These are phyloP conservation scores for Pulveroboletus sp. DNA, from an alignment of 768 basidiomycete species.

Conservation along the genomic window DNA sequence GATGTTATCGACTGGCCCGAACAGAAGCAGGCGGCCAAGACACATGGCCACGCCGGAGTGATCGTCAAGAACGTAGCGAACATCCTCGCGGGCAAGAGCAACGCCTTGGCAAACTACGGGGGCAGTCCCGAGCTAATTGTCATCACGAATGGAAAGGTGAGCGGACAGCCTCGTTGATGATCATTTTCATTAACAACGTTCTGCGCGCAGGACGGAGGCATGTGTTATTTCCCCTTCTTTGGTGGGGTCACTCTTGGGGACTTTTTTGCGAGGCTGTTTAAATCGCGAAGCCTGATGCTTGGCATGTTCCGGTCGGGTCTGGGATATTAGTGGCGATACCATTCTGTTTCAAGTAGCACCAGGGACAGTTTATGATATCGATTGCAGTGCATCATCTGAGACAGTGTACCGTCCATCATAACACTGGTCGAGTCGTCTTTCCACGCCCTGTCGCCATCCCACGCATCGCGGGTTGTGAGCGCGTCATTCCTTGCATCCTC, in stretches of 20 bases:
- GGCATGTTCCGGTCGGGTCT: conserved; percentile 26
- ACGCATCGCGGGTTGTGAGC: conserved; percentile 10
- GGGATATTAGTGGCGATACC: conserved; percentile 22
- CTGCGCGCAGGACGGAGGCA: conserved; percentile 36
- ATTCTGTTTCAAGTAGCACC: conserved; percentile 16
- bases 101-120: conserved; percentile 40
- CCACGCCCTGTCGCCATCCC: conserved; percentile 11
- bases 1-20: conserved; percentile 63
- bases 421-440: conserved; percentile 4
- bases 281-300: conserved; percentile 34
- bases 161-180: conserved; percentile 6
- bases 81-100: conserved; percentile 36
- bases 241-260: conserved; percentile 45
- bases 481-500: conserved; percentile 10
- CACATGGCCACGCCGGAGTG: conserved; percentile 39
- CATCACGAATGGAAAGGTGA: conserved; percentile 51
- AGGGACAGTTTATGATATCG: too few species aligned
- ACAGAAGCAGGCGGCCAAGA: conserved; percentile 57
- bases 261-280: conserved; percentile 39
- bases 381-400: conserved; percentile 2
- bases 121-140: conserved; percentile 52
- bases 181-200: not conserved
- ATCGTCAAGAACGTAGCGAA: conserved; percentile 48
- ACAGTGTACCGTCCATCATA: not conserved
- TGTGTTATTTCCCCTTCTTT: conserved; percentile 37